A percentile compares a stretch with the other conserved stretches of the same genome.
These are phyloP conservation scores for Zymoseptoria pseudotritici DNA, from an alignment of 2,329 filamentous ascomycete species.

Conservation along the genomic window DNA sequence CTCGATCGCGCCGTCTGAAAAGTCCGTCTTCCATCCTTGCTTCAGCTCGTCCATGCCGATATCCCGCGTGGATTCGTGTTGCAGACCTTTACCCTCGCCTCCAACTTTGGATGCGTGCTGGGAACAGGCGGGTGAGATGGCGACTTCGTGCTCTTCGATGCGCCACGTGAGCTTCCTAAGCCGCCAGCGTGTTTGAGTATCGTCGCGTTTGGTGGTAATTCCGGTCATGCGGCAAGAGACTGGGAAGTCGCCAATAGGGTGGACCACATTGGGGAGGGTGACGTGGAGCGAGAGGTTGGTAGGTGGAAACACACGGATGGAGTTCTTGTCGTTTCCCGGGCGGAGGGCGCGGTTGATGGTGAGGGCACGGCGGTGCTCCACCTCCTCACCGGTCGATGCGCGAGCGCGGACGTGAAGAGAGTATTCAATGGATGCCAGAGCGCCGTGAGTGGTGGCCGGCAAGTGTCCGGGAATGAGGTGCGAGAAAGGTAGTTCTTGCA, in stretches of 20 bases:
- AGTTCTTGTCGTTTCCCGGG: slow-evolving; percentile 75
- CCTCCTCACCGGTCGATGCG: slow-evolving; percentile 52
- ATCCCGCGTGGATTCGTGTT: slow-evolving; percentile 67
- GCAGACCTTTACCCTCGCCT: slow-evolving; percentile 60
- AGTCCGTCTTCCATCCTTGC: slow-evolving; percentile 82
- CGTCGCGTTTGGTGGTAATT: slow-evolving; percentile 63
- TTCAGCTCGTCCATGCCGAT: slow-evolving; percentile 78
- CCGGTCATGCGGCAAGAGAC: slow-evolving; percentile 77
- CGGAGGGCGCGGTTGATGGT: slow-evolving; percentile 73
- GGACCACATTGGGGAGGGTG: slow-evolving; percentile 72
- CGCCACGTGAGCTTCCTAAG: slow-evolving; percentile 89
- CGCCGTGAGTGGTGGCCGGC: slow-evolving; percentile 73
- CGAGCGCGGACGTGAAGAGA: slow-evolving; percentile 62
- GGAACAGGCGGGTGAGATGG: slow-evolving; percentile 69
- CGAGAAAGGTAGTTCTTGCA: slow-evolving; percentile 81
- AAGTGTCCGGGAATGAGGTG: slow-evolving; percentile 76
- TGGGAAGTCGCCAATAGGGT: slow-evolving; percentile 76
- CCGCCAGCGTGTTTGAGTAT: slow-evolving; percentile 74
- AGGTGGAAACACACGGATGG: slow-evolving; percentile 87
- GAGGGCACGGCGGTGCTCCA: slow-evolving; percentile 61
- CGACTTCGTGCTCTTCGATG: slow-evolving; percentile 79
- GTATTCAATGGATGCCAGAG: slow-evolving; percentile 69
- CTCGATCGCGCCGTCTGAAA: slow-evolving; percentile 61
- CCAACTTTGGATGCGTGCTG: slow-evolving; percentile 64
- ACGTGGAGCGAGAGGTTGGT: slow-evolving; percentile 87